Evolutionary conservation across 2,329 filamentous ascomycete species (phyloP).

Genomic region (Ophiocordyceps polyrhachis-furcata): DNA sequence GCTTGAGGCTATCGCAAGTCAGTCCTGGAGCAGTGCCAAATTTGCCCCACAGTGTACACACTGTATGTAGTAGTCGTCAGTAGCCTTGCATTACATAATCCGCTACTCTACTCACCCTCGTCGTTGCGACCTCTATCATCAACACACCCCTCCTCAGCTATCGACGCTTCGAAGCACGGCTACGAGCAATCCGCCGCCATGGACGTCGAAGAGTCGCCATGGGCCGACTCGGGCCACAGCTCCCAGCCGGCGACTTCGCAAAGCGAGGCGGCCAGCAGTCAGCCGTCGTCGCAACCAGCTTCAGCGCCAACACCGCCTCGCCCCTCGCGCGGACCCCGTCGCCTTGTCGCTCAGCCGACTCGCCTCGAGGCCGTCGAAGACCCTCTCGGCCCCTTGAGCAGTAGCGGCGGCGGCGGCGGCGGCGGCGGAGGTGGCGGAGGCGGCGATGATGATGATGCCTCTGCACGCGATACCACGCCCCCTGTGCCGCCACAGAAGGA

Average conservation of each 20-base stretch:
- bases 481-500: constrained; percentile 54
- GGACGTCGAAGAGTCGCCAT: constrained; percentile 34
- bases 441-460: constrained; percentile 20
- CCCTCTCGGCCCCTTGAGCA: constrained; percentile 60
- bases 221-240: constrained; percentile 27
- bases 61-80: not conserved
- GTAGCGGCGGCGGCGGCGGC: constrained; percentile 29
- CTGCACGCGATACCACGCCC: constrained; percentile 28
- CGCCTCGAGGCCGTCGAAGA: constrained; percentile 62
- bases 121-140: not conserved
- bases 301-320: constrained; percentile 17
- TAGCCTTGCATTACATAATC: not conserved
- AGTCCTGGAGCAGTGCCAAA: too few relatives aligned
- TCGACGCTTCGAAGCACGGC: not conserved
- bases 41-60: too few relatives aligned
- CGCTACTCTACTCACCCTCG: not conserved
- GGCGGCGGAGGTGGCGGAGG: constrained; percentile 34
- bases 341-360: constrained; percentile 56
- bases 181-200: constrained; percentile 12
- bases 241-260: constrained; percentile 13
- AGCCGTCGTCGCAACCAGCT: constrained; percentile 14
- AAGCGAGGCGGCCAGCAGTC: constrained; percentile 12
- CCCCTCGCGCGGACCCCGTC: constrained; percentile 32
- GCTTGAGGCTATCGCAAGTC: too few relatives aligned
- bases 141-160: not conserved